phyloP scores from a whole-genome alignment of 208 protist genomes.

The Trichomonas tenax region DNA sequence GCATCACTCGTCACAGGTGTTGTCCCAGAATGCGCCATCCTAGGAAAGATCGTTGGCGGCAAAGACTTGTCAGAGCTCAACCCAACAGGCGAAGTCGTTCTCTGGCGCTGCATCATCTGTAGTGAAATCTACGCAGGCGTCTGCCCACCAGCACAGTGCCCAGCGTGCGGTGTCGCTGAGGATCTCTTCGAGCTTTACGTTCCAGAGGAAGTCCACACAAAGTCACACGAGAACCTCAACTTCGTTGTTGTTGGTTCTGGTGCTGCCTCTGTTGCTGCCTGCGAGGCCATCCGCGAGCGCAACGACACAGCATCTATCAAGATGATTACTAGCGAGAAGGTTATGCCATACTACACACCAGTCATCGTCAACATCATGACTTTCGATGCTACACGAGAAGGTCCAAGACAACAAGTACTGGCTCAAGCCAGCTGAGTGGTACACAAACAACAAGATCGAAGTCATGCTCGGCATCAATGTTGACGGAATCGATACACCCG shows the following conservation, averaged over 20 bases:
- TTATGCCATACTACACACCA: not conserved
- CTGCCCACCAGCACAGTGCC: not conserved
- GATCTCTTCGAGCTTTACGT: not conserved
- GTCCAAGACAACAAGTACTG: not conserved
- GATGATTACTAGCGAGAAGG: not conserved
- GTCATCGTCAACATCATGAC: not conserved
- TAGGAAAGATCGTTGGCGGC: not conserved
- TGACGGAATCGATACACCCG: not conserved
- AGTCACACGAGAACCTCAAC: not conserved
- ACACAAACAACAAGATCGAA: not conserved
- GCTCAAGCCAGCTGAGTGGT: not conserved
- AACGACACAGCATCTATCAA: not conserved
- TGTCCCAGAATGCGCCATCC: not conserved
- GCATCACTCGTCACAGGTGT: not conserved
- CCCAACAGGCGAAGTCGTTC: not conserved
- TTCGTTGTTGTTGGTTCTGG: not conserved
- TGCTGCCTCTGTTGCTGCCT: not conserved
- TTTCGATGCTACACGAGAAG: not conserved
- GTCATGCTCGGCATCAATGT: not conserved
- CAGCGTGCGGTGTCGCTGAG: not conserved
- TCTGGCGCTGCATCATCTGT: not conserved
- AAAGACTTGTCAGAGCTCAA: not conserved
- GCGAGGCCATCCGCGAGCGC: not conserved
- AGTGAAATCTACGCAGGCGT: not conserved
- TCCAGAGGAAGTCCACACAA: not conserved